Conservation (phyloP, 306 rosid species). For the Rosa lucieae region DNA sequence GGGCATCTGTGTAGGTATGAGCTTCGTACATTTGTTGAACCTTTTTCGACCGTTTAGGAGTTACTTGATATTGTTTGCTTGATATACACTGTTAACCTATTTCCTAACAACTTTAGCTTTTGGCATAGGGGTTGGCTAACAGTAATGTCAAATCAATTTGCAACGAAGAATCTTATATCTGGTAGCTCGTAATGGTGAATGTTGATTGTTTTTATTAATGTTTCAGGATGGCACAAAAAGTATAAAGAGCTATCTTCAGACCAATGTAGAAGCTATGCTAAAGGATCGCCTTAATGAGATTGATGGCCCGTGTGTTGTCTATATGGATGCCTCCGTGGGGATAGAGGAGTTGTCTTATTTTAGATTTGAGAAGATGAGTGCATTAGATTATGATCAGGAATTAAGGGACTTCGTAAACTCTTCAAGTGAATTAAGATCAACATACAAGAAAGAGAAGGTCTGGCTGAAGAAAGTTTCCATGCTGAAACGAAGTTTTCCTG, state of each 20-base stretch:
- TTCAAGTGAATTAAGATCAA: neutral
- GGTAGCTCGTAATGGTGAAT: neutral
- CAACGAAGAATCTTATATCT: neutral
- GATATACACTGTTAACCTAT: neutral
- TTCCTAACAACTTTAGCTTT: neutral
- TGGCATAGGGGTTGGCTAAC: neutral
- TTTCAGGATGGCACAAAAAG: neutral
- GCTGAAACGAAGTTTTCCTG: constrained; percentile 6
- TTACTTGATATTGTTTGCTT: neutral
- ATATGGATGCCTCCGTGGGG: constrained; percentile 1
- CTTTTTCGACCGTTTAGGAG: neutral
- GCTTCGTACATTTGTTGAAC: neutral
- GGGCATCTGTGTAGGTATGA: neutral
- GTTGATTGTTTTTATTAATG: neutral
- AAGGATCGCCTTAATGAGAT: neutral
- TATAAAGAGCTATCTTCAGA: constrained; percentile 1
- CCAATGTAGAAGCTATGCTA: neutral
- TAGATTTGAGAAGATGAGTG: constrained; percentile 4
- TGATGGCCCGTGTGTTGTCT: neutral
- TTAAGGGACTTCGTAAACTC: neutral
- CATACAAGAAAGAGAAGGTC: neutral
- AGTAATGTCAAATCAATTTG: neutral
- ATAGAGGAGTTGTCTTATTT: neutral
- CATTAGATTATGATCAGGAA: neutral
- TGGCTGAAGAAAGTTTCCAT: constrained; percentile 4